phyloP scores from a whole-genome alignment of 2,329 filamentous ascomycete species.

The Chalaropsis thielavioides region DNA sequence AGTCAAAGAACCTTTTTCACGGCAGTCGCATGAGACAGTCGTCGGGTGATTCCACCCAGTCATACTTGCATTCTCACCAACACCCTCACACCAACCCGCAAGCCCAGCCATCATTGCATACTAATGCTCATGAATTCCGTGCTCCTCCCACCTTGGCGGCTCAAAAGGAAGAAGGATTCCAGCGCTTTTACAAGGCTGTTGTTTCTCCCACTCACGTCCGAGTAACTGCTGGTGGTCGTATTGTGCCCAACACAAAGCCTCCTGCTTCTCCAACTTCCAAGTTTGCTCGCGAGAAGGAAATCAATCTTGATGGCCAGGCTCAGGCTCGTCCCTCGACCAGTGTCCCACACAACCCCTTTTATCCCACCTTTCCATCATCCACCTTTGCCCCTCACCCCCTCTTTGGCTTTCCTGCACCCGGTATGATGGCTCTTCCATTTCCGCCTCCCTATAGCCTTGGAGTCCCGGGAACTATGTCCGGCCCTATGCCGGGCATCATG shows the following conservation, averaged over 20 bases:
- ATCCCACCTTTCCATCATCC: constrained; percentile 22
- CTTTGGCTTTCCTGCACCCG: constrained; percentile 23
- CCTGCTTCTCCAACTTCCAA: constrained; percentile 39
- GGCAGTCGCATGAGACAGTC: constrained; percentile 11
- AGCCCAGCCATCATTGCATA: constrained; percentile 13
- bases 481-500: constrained; percentile 5
- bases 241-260: constrained; percentile 48
- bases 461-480: constrained; percentile 1
- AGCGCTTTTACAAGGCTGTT: constrained; percentile 53
- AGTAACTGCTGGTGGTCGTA: constrained; percentile 51
- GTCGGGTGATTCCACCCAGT: constrained; percentile 8
- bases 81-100: constrained; percentile 13
- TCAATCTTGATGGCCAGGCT: constrained; percentile 3
- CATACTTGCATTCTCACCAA: background rate
- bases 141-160: constrained; percentile 39
- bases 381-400: constrained; percentile 24
- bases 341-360: constrained; percentile 24
- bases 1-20: constrained; percentile 14
- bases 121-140: constrained; percentile 32
- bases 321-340: constrained; percentile 5
- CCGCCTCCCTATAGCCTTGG: constrained; percentile 7
- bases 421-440: constrained; percentile 21
- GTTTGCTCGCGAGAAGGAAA: constrained; percentile 15
- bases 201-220: constrained; percentile 52
- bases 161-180: constrained; percentile 50